phyloP scores from a whole-genome alignment of 164 flowering plant genomes.

The Macadamia integrifolia region DNA sequence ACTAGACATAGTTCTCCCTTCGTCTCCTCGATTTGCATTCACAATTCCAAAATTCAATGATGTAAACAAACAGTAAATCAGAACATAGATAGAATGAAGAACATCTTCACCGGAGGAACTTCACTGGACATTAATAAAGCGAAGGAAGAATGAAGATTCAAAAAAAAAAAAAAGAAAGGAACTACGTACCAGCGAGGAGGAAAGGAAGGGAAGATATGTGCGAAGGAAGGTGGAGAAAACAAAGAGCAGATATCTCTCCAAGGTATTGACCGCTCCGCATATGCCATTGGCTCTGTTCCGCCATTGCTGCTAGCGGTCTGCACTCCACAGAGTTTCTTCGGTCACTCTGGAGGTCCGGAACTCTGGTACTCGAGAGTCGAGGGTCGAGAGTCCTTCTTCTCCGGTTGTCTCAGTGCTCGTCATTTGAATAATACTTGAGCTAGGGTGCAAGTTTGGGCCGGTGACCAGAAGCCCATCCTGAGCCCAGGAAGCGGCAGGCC shows the following conservation, averaged over 20 bases:
- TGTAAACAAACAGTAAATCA: neutral
- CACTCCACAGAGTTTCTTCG: neutral
- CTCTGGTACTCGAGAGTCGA: no score
- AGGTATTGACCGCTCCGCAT: conserved; percentile 55
- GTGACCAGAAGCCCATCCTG: no score
- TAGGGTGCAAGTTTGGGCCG: no score
- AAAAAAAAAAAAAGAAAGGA: no score
- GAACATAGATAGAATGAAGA: neutral
- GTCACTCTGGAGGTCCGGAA: no score
- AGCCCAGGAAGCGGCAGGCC: no score
- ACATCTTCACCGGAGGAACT: neutral
- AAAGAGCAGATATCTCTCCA: conserved; percentile 91
- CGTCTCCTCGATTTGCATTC: neutral
- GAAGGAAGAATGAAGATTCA: neutral
- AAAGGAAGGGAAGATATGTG: conserved; percentile 55
- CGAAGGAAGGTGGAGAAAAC: conserved; percentile 56
- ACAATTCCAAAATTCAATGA: neutral
- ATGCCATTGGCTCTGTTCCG: conserved; percentile 20
- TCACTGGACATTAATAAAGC: neutral
- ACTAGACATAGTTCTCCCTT: neutral
- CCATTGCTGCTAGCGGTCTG: conserved; percentile 5
- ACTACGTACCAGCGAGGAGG: conserved; percentile 62
- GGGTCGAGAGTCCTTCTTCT: no score
- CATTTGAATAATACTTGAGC: no score
- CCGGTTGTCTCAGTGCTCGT: no score